Base-by-base conservation (phyloP, 441 rosid genomes). In the Mallotus japonicus region DNA sequence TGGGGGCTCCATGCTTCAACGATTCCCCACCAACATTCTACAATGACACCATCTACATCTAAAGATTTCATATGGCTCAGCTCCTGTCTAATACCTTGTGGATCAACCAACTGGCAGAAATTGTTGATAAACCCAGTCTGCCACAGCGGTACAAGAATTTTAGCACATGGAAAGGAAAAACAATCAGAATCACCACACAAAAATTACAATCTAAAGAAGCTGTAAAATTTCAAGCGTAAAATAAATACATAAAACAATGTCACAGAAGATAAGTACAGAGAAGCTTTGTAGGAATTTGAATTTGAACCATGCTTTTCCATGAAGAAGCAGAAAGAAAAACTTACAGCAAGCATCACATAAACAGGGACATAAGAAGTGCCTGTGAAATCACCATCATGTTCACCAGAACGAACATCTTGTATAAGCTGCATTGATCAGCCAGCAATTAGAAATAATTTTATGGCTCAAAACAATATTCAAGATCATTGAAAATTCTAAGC, bases 21-120 rank as follows among this genome's bases (percentile, higher is more conserved):
- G 75, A 95, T 87, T 77, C 99, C 98, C 99, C 99, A 95, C 98
- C 99, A 95, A 80, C 99, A 95, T 78, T 92, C 93, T 69, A 90
- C 93, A 79, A 82, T 80, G 63, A 92, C 83, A 54, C 98, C 98
- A 84, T 92, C 97, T 44, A 91, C 83, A 73, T 85, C 86, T 75
- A 89, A 73, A 62, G 98, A 87, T 78, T 91, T 91, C 83, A 95
- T 84, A 51, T 80, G 80, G 80, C 90, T 86, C 61, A 95, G 83
- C 83, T 91, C 96, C 85, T 89, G 89, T 75, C 89, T 82, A 73
- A 92, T 65, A 71, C 93, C 86, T 73, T 90, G 94, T 62, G 93
- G 91, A 85, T 95, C 97, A 85, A 84, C 87, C 76, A 92, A 75
- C 79, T 95, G 97, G 82, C 98, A 85, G 87, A 91, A 90, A 85